Conservation (phyloP, 2,329 filamentous ascomycete species). For the Fonsecaea pedrosoi region DNA sequence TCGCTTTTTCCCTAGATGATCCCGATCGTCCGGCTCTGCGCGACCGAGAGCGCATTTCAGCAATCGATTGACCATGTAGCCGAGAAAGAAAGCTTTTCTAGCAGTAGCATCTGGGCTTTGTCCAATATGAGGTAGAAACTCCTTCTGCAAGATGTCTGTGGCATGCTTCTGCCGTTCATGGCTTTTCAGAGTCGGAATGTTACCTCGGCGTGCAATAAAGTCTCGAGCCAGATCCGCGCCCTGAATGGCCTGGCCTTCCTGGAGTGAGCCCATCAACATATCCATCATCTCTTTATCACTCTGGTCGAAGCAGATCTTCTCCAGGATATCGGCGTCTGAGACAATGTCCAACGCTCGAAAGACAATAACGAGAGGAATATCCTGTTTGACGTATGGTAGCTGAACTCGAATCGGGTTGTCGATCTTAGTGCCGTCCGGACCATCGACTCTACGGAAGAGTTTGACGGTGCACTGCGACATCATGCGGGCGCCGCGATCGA, state of each 20-base stretch:
- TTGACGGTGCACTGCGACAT: constrained; percentile 94
- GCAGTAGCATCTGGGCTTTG: constrained; percentile 95
- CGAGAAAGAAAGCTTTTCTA: constrained; percentile 94
- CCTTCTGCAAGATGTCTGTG: constrained; percentile 93
- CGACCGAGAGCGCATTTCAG: constrained; percentile 91
- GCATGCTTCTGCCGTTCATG: constrained; percentile 90
- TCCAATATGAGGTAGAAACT: constrained; percentile 94
- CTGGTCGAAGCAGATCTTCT: constrained; percentile 95
- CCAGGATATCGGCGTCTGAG: constrained; percentile 96
- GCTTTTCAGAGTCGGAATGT: constrained; percentile 71
- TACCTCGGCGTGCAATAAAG: constrained; percentile 92
- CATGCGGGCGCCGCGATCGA: constrained; percentile 93
- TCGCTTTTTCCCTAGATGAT: constrained; percentile 99
- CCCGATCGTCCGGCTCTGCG: constrained; percentile 92
- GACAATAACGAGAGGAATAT: constrained; percentile 92
- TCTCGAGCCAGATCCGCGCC: constrained; percentile 93
- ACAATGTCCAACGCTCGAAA: constrained; percentile 96
- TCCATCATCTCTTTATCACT: constrained; percentile 97
- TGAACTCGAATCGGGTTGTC: constrained; percentile 73
- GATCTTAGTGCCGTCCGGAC: constrained; percentile 55
- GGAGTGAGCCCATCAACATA: constrained; percentile 95
- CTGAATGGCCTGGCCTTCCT: constrained; percentile 95
- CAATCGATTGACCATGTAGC: constrained; percentile 98
- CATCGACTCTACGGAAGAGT: constrained; percentile 83
- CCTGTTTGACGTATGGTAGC: constrained; percentile 89